Conservation (phyloP, 148 eudicot genomes). For the Camellia japonica region DNA sequence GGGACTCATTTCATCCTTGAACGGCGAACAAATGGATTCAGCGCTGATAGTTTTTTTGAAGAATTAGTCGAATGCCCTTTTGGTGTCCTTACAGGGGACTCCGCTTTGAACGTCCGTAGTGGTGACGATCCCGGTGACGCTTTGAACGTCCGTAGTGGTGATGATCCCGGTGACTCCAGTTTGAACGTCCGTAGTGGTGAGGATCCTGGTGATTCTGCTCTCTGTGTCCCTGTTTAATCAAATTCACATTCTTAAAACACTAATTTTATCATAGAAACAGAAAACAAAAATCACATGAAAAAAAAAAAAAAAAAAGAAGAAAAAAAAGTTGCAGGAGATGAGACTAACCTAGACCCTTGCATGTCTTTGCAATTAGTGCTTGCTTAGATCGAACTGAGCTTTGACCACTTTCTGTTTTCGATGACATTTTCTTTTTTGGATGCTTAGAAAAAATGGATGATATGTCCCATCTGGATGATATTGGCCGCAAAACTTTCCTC, state of each 20-base stretch:
- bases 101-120: no score
- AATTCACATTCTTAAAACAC: background rate
- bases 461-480: slow-evolving; percentile 11
- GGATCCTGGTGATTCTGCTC: slow-evolving; percentile 29
- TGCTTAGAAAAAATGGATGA: slow-evolving; percentile 25
- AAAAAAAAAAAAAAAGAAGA: background rate
- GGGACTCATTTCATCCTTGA: slow-evolving; percentile 15
- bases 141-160: slow-evolving; percentile 4
- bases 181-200: background rate
- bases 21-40: slow-evolving; percentile 20
- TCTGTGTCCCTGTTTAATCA: slow-evolving; percentile 8
- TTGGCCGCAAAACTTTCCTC: slow-evolving; percentile 26
- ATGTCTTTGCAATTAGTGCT: slow-evolving; percentile 25
- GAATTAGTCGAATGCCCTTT: slow-evolving; percentile 23
- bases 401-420: slow-evolving; percentile 10
- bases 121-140: background rate
- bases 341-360: slow-evolving; percentile 42
- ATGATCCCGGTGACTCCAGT: background rate
- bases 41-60: background rate
- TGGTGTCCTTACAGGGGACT: slow-evolving; percentile 7
- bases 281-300: background rate
- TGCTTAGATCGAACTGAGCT: slow-evolving; percentile 21
- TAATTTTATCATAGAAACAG: background rate
- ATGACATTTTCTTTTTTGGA: slow-evolving; percentile 26
- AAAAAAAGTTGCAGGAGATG: no score